Base-by-base conservation (phyloP, 495 filamentous ascomycete genomes). In the Penicillium coffeae region DNA sequence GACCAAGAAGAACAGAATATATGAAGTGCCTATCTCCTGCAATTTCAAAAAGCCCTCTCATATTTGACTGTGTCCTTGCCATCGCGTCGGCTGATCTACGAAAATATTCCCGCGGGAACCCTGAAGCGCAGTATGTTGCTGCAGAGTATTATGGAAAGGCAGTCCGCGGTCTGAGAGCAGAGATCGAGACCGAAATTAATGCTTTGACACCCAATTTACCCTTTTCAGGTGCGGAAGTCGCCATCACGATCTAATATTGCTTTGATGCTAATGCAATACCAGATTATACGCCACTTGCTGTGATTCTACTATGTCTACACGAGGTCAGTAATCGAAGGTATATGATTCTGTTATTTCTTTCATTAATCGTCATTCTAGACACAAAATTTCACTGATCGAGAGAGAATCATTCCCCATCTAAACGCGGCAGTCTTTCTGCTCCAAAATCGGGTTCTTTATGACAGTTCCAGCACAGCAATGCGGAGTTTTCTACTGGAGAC, bases 301-400 rank as follows among this genome's bases (percentile, higher is more conserved):
- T 60, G 5, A 36, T 54, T 3, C 21, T 60, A 5, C 27, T 60
- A 27, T 60, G 57, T 39, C n/a, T 60, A 8, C 57, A 60, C 25
- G 57, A 60, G 50, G 57, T 54, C 27, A 20, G 14, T 22, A 2
- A 27, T 34, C n/a, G n/a, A n/a, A n/a, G n/a, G n/a, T n/a, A n/a
- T n/a, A n/a, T n/a, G n/a, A n/a, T n/a, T n/a, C n/a, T n/a, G n/a
- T n/a, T n/a, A n/a, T n/a, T n/a, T n/a, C n/a, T n/a, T n/a, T n/a
- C n/a, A n/a, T 22, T 8, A 5, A 22, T 16, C 10, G 12, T 33
- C 34, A 25, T 19, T 38, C 3, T 15, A 58, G 55, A 45, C 50
- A 0, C 57, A 60, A 21, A 60, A 60, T 22, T 60, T 53, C 39
- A 45, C 57, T 3, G 25, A 48, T 22, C 39, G 19, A 3, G 42